phyloP scores from a whole-genome alignment of 306 rosid genomes.

The Luffa acutangula region DNA sequence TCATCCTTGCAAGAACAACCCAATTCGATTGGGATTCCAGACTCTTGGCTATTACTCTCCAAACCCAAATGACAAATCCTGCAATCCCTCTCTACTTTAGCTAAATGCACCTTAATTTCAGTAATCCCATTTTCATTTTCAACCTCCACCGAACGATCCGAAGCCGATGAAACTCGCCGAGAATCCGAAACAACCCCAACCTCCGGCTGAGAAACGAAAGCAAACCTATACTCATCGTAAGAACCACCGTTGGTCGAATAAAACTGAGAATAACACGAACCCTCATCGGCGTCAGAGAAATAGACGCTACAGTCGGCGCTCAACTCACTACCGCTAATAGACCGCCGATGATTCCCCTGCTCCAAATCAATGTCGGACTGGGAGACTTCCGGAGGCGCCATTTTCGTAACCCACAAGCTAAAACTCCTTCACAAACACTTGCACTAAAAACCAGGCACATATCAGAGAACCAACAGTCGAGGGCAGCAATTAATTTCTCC shows the following conservation, averaged over 20 bases:
- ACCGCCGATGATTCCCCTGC: conserved; percentile 35
- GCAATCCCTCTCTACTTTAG: conserved; percentile 72
- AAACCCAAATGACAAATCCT: conserved; percentile 96
- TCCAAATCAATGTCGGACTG: conserved; percentile 63
- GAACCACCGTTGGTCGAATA: conserved; percentile 84
- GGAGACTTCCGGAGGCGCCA: conserved; percentile 42
- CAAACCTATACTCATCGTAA: conserved; percentile 62
- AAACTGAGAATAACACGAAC: conserved; percentile 78
- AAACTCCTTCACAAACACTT: conserved; percentile 1
- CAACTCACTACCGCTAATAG: conserved; percentile 44
- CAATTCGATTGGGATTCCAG: conserved; percentile 74
- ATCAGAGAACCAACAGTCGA: background rate
- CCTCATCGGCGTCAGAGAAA: conserved; percentile 87
- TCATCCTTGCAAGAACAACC: conserved; percentile 96
- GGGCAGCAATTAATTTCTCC: background rate
- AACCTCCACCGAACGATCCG: conserved; percentile 54
- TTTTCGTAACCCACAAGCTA: conserved; percentile 24
- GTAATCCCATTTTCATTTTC: conserved; percentile 49
- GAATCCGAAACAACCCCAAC: conserved; percentile 35
- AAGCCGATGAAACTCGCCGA: conserved; percentile 55
- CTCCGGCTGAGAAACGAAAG: conserved; percentile 44
- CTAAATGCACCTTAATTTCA: conserved; percentile 76
- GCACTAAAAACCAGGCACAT: background rate
- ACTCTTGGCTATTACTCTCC: conserved; percentile 85
- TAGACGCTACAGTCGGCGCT: conserved; percentile 52